Conservation (phyloP, 352 stramenopile species). For the Pythium vanterpoolii region DNA sequence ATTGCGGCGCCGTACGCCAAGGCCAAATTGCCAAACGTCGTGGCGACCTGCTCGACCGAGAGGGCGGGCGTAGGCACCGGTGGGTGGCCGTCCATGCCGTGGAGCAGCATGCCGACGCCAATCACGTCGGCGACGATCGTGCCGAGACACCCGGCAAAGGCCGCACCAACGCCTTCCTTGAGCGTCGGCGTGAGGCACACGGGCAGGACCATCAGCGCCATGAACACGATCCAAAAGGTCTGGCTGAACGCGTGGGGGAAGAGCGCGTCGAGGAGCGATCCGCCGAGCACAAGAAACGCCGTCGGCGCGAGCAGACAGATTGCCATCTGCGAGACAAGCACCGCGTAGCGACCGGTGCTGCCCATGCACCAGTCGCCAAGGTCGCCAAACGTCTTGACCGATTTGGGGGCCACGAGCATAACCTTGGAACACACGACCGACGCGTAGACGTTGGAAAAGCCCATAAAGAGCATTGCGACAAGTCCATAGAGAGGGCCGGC, state of each 20-base stretch:
- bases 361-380: slow-evolving; percentile 61
- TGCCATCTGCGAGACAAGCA: slow-evolving; percentile 47
- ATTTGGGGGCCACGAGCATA: slow-evolving; percentile 46
- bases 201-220: slow-evolving; percentile 46
- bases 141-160: slow-evolving; percentile 54
- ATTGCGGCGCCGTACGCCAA: slow-evolving; percentile 62
- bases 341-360: slow-evolving; percentile 42
- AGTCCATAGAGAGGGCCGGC: slow-evolving; percentile 42
- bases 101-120: slow-evolving; percentile 40
- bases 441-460: slow-evolving; percentile 61
- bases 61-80: slow-evolving; percentile 38
- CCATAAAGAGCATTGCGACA: slow-evolving; percentile 60
- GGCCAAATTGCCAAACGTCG: slow-evolving; percentile 59
- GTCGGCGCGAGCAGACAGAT: slow-evolving; percentile 51
- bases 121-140: slow-evolving; percentile 62
- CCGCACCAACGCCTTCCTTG: slow-evolving; percentile 52
- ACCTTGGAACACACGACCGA: slow-evolving; percentile 54
- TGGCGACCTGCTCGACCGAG: slow-evolving; percentile 47
- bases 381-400: slow-evolving; percentile 55
- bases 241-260: slow-evolving; percentile 44
- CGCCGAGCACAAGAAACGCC: slow-evolving; percentile 57
- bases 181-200: slow-evolving; percentile 56
- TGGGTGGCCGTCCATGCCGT: slow-evolving; percentile 54
- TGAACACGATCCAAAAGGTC: slow-evolving; percentile 61
- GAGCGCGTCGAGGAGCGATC: slow-evolving; percentile 41